phyloP scores from a whole-genome alignment of 345 rosid genomes.

The Noccaea caerulescens region DNA sequence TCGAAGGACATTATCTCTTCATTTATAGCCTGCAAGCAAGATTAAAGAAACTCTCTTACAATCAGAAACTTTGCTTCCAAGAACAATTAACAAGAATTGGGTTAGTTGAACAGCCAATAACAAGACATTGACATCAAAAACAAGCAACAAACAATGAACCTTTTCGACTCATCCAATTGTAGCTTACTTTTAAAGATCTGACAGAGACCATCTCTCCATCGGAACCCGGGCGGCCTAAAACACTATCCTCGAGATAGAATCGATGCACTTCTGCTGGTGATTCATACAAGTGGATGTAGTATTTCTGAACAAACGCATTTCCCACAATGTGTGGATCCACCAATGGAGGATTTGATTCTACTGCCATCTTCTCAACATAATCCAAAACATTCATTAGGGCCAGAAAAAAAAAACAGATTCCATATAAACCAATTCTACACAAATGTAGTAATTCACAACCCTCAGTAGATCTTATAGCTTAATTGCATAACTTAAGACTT shows the following conservation, averaged over 20 bases:
- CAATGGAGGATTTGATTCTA: slow-evolving; percentile 50
- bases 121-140: not conserved
- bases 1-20: slow-evolving; percentile 67
- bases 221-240: slow-evolving; percentile 59
- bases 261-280: slow-evolving; percentile 56
- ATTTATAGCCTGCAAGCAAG: slow-evolving; percentile 61
- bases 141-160: not conserved
- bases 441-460: not conserved
- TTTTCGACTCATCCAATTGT: not conserved
- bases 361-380: slow-evolving; percentile 55
- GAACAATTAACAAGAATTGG: too few species aligned
- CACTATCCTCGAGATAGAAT: slow-evolving; percentile 73
- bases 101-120: too few species aligned
- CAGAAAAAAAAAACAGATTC: not conserved
- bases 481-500: slow-evolving; percentile 13
- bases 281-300: slow-evolving; percentile 56
- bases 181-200: slow-evolving; percentile 59
- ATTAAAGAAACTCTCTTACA: slow-evolving; percentile 1
- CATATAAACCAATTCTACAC: not conserved
- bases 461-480: not conserved
- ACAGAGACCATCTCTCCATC: slow-evolving; percentile 72
- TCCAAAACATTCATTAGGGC: slow-evolving; percentile 15
- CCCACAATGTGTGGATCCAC: slow-evolving; percentile 60
- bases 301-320: slow-evolving; percentile 69
- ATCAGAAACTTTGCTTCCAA: slow-evolving; percentile 17